These are phyloP conservation scores for Eucalyptus pauciflora DNA, from an alignment of 345 rosid species.

Conservation along the genomic window DNA sequence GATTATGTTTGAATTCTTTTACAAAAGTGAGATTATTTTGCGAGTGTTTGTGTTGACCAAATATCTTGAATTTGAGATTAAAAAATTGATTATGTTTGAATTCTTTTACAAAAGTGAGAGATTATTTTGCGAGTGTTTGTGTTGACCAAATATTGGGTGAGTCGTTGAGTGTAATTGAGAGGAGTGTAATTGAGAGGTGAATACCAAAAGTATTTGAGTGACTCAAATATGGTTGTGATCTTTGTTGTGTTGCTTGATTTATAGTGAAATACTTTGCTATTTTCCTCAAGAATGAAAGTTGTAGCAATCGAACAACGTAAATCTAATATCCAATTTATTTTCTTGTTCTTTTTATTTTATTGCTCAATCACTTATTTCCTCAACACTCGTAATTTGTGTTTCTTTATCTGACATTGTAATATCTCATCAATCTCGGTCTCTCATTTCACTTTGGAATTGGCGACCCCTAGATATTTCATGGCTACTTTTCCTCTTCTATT, in stretches of 20 bases:
- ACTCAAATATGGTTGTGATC: not conserved
- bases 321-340: accelerated
- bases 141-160: not conserved
- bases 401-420: not conserved
- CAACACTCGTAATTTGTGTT: not conserved
- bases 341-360: not conserved
- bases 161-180: not conserved
- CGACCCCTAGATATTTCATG: not conserved
- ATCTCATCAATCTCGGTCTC: not conserved
- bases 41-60: not conserved
- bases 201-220: accelerated
- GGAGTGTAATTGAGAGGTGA: accelerated
- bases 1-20: not conserved
- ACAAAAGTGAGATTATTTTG: accelerated
- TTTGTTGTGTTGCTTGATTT: not conserved
- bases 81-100: too few species aligned
- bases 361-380: not conserved
- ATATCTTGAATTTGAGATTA: too few species aligned
- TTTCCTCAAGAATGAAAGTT: accelerated
- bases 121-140: too few species aligned
- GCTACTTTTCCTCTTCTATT: not conserved
- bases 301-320: accelerated
- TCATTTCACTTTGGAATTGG: not conserved
- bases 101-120: too few species aligned
- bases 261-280: accelerated